A percentile compares a stretch with the other conserved stretches of the same genome.
These are phyloP conservation scores for Tilletia indica DNA, from an alignment of 1,284 basidiomycete species.

Conservation along the genomic window DNA sequence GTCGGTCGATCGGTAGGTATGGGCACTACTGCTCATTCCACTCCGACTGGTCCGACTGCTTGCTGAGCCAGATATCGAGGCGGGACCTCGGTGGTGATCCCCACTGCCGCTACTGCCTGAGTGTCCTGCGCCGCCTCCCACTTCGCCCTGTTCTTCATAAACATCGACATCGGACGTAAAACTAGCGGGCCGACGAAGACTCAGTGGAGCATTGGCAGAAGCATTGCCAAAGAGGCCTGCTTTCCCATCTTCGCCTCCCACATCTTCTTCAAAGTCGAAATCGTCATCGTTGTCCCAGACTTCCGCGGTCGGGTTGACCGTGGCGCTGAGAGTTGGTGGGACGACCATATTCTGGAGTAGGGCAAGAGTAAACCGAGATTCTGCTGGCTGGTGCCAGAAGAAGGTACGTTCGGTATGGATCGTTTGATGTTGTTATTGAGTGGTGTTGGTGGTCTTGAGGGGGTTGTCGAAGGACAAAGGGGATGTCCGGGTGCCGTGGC, in stretches of 20 bases:
- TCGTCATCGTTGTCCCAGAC: conserved; percentile 16
- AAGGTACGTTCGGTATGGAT: too few species aligned
- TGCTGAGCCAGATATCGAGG: not conserved
- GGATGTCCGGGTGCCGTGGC: not conserved
- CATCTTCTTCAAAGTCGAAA: conserved; percentile 3
- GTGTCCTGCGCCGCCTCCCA: not conserved
- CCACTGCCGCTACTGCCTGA: conserved; percentile 13
- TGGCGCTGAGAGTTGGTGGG: not conserved
- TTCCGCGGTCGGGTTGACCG: not conserved
- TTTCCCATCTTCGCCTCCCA: not conserved
- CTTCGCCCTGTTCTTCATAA: not conserved
- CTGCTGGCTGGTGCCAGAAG: not conserved
- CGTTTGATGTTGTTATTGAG: not conserved
- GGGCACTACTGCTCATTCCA: conserved; percentile 65
- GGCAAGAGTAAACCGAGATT: too few species aligned
- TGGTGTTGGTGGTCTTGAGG: too few species aligned
- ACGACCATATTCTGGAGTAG: conserved; percentile 1
- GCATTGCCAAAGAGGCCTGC: not conserved
- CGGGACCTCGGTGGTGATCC: not conserved
- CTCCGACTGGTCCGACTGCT: conserved; percentile 12
- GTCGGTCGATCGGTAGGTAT: conserved; percentile 30
- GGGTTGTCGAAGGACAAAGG: conserved; percentile 3
- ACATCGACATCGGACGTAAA: conserved; percentile 11
- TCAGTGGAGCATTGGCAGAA: too few species aligned
- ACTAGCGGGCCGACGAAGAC: conserved; percentile 3